Conservation (phyloP, 305 asterid genomes). For the Fraxinus albicans region DNA sequence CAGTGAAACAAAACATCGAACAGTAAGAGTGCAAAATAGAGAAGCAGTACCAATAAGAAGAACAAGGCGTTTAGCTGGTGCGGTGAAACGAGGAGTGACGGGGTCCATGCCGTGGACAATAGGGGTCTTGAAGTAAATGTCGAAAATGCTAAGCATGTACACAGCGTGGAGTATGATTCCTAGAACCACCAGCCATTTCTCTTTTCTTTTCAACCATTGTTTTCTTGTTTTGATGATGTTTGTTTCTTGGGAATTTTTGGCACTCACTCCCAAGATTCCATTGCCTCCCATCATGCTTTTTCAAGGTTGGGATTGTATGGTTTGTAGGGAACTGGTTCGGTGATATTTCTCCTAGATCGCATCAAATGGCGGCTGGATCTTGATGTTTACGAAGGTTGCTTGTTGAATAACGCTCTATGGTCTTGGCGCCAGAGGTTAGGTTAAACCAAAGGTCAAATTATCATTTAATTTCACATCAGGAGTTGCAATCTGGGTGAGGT, state of each 20-base stretch:
- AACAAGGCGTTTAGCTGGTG: constrained; percentile 88
- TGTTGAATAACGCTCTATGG: neutral
- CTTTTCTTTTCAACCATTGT: constrained; percentile 59
- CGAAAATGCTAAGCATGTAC: constrained; percentile 98
- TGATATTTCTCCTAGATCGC: neutral
- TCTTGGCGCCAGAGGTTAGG: too few relatives aligned
- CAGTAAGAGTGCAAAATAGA: constrained; percentile 27
- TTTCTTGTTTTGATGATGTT: constrained; percentile 36
- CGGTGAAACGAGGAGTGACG: constrained; percentile 63
- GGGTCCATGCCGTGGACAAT: constrained; percentile 97
- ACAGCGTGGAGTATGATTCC: constrained; percentile 90
- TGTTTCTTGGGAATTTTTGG: constrained; percentile 35
- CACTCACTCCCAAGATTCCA: constrained; percentile 61
- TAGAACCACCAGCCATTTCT: constrained; percentile 80
- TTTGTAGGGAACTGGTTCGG: neutral
- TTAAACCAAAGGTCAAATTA: too few relatives aligned
- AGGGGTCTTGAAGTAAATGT: constrained; percentile 91
- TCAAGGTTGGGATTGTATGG: constrained; percentile 27
- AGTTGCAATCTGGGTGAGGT: too few relatives aligned
- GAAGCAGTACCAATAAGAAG: constrained; percentile 63
- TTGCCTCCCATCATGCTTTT: constrained; percentile 42
- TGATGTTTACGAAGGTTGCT: neutral
- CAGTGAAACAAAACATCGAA: constrained; percentile 42
- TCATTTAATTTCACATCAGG: too few relatives aligned
- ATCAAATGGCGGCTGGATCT: constrained; percentile 33